Evolutionary conservation across 2,329 filamentous ascomycete species (phyloP), one percentile per base, ranked within the genome.

Genomic region (Apiospora koreana): DNA sequence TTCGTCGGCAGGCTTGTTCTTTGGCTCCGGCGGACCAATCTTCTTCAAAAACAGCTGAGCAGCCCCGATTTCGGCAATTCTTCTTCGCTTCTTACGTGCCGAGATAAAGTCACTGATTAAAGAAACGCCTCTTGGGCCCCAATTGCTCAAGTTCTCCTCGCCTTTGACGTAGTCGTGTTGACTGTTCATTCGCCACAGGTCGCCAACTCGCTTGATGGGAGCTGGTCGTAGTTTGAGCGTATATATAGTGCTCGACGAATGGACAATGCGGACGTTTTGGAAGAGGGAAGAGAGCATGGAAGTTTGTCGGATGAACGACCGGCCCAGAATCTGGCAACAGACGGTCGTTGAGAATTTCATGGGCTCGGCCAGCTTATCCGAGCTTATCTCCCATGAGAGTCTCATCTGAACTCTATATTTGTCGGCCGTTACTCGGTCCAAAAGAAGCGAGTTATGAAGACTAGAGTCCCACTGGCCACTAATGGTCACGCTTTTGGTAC

Each of bases 401-500:
- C 92, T 91, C 82, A 98, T 91, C 80, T 97, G 95, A 25, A 99
- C 93, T 58, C 93, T 92, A 80, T 96, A 95, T 79, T 94, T 96
- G 71, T 98, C 95, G n/a, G 93, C 89, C 1, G 96, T 98, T 1
- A 94, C 92, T 35, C 95, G 91, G 81, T 99, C 95, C n/a, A 99
- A 89, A 18, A 98, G 86, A n/a, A 97, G 85, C 7, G 96, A 98
- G 73, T 91, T 91, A 80, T 99, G 96, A 74, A 96, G 86, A 77
- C 94, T 97, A 0, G 95, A 98, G 79, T 99, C 96, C 96, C 96
- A 99, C 77, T 98, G 95, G 0, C 93, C 94, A n/a, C 92, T 88
- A 58, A 98, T 86, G 1, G 92, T 95, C 46, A 98, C 91, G 79
- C 92, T 94, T 45, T 91, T 92, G 0, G 95, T 98, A 46, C 96